Conservation (phyloP, 192 early-diverging fungal genomes). For the Umbelopsis sp. region DNA sequence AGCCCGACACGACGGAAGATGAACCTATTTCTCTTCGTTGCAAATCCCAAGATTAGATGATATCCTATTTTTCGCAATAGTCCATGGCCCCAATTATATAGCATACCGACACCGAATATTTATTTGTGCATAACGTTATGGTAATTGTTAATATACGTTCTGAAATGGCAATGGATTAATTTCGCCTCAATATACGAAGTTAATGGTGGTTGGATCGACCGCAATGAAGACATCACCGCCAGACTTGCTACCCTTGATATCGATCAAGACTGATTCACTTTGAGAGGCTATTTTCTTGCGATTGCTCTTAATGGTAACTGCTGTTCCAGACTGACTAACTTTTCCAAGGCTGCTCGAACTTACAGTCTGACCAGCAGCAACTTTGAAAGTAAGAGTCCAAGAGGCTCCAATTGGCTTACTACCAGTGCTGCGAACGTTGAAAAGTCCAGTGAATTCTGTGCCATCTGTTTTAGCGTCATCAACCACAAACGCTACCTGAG, state of each 20-base stretch:
- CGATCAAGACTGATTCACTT: background rate
- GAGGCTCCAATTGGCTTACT: background rate
- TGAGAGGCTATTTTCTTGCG: constrained; percentile 6
- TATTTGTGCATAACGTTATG: too few relatives aligned
- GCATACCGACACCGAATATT: too few relatives aligned
- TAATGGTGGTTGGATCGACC: constrained; percentile 1
- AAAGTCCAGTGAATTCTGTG: background rate
- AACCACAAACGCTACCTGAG: constrained; percentile 4
- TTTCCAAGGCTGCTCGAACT: constrained; percentile 3
- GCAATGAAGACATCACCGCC: background rate
- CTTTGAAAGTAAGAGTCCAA: constrained; percentile 1
- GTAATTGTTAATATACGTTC: too few relatives aligned
- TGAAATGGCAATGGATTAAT: too few relatives aligned
- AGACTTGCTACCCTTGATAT: constrained; percentile 11
- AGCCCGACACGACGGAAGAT: too few relatives aligned
- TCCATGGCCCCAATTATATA: too few relatives aligned
- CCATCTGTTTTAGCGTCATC: background rate
- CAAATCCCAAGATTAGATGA: too few relatives aligned
- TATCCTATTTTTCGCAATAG: too few relatives aligned
- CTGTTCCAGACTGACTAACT: background rate
- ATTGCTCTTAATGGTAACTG: constrained; percentile 1
- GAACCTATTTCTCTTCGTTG: too few relatives aligned
- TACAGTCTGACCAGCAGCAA: background rate
- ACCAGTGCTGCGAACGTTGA: background rate
- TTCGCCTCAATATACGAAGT: background rate